Conservation (phyloP, 2,329 filamentous ascomycete species). For the Fusarium euwallaceae region DNA sequence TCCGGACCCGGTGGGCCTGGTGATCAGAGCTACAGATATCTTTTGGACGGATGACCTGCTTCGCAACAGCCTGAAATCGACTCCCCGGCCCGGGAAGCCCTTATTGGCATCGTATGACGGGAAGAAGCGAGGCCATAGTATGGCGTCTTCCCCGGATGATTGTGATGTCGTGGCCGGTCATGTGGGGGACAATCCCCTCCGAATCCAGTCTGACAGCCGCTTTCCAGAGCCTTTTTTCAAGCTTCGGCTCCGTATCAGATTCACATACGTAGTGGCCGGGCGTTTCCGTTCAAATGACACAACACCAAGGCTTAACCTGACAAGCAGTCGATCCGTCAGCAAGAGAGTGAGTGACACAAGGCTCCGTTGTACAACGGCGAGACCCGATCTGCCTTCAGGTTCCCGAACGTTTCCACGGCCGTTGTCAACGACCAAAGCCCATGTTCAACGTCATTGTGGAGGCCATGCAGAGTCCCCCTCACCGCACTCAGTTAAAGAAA, state of each 20-base stretch:
- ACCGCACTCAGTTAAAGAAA: conserved; percentile 29
- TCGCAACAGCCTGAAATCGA: not conserved
- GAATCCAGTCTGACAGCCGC: conserved; percentile 29
- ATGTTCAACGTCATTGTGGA: conserved; percentile 44
- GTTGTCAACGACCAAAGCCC: conserved; percentile 18
- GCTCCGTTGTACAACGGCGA: conserved; percentile 7
- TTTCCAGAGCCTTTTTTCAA: conserved; percentile 25
- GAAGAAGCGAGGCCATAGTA: conserved; percentile 28
- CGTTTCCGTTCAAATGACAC: conserved; percentile 4
- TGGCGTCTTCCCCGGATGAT: conserved; percentile 33
- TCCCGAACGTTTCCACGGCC: not conserved
- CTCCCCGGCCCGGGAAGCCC: conserved; percentile 32
- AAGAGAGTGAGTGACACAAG: conserved; percentile 2
- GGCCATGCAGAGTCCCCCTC: conserved; percentile 23
- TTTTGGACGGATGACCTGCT: not conserved
- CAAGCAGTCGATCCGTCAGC: conserved; percentile 22
- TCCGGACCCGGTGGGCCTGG: conserved; percentile 21
- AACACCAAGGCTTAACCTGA: conserved; percentile 1
- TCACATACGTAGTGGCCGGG: conserved; percentile 20
- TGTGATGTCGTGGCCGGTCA: conserved; percentile 39
- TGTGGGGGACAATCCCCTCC: conserved; percentile 39
- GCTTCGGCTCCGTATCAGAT: conserved; percentile 19
- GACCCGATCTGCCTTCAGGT: not conserved
- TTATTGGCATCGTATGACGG: conserved; percentile 44
- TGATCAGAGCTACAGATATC: conserved; percentile 18